Conservation (phyloP, 2,329 filamentous ascomycete genomes). For the Aspergillus sergii region DNA sequence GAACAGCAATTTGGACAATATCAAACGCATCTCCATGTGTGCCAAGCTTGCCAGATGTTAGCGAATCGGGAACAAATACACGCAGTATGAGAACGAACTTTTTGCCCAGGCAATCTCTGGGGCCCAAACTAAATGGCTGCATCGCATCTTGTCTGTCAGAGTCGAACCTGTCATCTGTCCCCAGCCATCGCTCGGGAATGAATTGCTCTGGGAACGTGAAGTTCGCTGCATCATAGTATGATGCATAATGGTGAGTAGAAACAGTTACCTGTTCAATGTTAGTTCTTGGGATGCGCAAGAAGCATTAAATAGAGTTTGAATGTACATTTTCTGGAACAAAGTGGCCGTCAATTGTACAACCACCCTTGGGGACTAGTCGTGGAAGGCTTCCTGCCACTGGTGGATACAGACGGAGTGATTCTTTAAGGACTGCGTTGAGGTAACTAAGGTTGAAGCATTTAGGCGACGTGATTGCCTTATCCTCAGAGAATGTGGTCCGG, state of each 20-base stretch:
- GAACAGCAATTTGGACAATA: conserved; percentile 29
- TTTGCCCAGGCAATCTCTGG: conserved; percentile 15
- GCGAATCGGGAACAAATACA: not conserved
- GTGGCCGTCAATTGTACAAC: conserved; percentile 36
- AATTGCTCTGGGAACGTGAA: conserved; percentile 20
- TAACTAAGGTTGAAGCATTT: conserved; percentile 36
- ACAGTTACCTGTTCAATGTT: conserved; percentile 8
- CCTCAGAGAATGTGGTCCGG: conserved; percentile 23
- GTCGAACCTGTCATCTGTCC: not conserved
- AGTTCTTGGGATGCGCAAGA: not conserved
- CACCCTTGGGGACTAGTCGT: conserved; percentile 31
- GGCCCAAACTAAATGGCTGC: conserved; percentile 15
- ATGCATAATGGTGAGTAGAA: conserved; percentile 8
- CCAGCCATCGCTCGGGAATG: conserved; percentile 29
- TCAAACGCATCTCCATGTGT: conserved; percentile 29
- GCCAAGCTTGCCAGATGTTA: conserved; percentile 17
- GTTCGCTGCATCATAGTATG: conserved; percentile 10
- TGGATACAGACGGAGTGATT: conserved; percentile 48
- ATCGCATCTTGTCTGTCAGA: conserved; percentile 26
- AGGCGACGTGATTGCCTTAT: conserved; percentile 36
- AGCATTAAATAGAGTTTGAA: not conserved
- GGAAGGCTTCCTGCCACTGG: conserved; percentile 31
- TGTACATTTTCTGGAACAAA: conserved; percentile 34
- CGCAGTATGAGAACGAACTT: conserved; percentile 14
- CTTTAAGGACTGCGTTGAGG: conserved; percentile 48